A percentile compares a stretch with the other conserved stretches of the same genome.
Conservation (phyloP, 106 monocot genomes). For the Phalaenopsis equestris region DNA sequence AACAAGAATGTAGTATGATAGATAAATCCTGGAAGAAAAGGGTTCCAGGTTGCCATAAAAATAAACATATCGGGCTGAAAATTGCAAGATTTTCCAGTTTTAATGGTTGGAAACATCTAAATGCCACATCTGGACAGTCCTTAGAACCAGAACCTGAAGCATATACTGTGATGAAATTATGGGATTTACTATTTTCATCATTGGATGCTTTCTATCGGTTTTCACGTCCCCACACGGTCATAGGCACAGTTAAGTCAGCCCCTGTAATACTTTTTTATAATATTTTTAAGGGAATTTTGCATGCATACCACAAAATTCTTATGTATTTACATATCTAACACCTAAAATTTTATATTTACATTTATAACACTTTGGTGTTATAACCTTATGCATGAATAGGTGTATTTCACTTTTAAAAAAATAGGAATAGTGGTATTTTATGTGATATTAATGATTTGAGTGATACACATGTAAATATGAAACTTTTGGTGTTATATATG, state of each 20-base stretch:
- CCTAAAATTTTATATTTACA: too few relatives aligned
- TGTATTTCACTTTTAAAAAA: too few relatives aligned
- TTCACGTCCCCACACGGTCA: conserved; percentile 90
- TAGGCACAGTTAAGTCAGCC: conserved; percentile 84
- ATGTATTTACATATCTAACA: too few relatives aligned
- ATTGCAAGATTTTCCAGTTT: not conserved
- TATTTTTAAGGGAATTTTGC: too few relatives aligned
- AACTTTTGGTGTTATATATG: too few relatives aligned
- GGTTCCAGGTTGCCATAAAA: not conserved
- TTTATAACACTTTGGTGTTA: too few relatives aligned
- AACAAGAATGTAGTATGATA: conserved; percentile 3
- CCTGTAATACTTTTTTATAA: not conserved
- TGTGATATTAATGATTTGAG: too few relatives aligned
- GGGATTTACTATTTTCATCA: conserved; percentile 28
- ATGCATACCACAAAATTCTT: too few relatives aligned
- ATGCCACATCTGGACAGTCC: conserved; percentile 42
- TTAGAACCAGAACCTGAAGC: conserved; percentile 51
- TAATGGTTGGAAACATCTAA: conserved; percentile 10
- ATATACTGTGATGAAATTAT: conserved; percentile 17
- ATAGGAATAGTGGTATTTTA: too few relatives aligned
- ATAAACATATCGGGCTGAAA: conserved; percentile 14
- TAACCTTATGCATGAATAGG: too few relatives aligned
- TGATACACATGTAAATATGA: too few relatives aligned
- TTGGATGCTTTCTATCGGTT: conserved; percentile 69
- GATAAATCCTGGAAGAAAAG: conserved; percentile 9